A percentile compares a stretch with the other conserved stretches of the same genome.
Evolutionary conservation across 192 early-diverging fungal species (phyloP).

Genomic region (Mortierella antarctica): DNA sequence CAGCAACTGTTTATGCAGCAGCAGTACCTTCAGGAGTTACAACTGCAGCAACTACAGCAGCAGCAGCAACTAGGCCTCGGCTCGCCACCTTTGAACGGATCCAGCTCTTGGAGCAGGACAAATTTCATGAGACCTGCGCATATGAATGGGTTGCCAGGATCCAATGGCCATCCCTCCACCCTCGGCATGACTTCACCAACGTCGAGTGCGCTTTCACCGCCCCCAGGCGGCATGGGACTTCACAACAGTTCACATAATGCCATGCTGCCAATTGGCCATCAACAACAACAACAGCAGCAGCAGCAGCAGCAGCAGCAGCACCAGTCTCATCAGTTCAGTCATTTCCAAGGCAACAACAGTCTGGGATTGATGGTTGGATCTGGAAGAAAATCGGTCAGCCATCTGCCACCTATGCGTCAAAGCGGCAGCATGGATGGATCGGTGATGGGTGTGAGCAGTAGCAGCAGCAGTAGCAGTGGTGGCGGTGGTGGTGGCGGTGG

Average conservation of each 20-base stretch:
- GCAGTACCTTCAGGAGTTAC: constrained; percentile 1
- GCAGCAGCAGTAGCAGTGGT: not conserved
- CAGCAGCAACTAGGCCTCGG: constrained; percentile 16
- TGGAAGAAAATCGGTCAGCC: constrained; percentile 37
- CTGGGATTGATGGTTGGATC: constrained; percentile 26
- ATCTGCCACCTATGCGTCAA: constrained; percentile 20
- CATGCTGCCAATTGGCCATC: not conserved
- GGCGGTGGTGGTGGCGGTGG: constrained; percentile 7
- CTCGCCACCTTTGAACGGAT: constrained; percentile 22
- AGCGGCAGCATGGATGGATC: constrained; percentile 18
- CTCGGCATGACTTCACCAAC: constrained; percentile 25
- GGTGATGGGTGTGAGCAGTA: not conserved
- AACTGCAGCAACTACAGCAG: constrained; percentile 14
- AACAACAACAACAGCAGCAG: constrained; percentile 3
- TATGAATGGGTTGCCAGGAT: not conserved
- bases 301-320: constrained; percentile 15
- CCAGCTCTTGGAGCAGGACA: constrained; percentile 13
- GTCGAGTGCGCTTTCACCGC: constrained; percentile 16
- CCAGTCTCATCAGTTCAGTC: constrained; percentile 11
- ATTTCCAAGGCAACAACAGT: not conserved
- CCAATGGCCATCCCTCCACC: not conserved
- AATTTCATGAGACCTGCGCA: constrained; percentile 11
- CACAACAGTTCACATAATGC: constrained; percentile 9
- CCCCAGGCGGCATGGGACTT: not conserved
- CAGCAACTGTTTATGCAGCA: constrained; percentile 16